Evolutionary conservation across 2,329 filamentous ascomycete species (phyloP).

Genomic region (Boeremia lycopersici): DNA sequence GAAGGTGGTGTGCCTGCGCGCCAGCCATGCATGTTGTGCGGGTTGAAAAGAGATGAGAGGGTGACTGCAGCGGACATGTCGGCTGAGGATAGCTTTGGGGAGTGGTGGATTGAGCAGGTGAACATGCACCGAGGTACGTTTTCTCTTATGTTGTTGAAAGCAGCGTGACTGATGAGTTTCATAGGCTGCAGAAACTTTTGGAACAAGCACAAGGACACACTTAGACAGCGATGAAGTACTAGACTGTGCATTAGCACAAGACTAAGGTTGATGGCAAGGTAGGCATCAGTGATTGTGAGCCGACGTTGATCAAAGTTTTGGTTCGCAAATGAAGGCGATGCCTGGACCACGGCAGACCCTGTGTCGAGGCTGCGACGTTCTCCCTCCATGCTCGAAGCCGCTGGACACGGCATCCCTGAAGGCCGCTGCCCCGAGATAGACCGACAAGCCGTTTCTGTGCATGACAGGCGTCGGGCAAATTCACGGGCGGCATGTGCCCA

Average conservation of each 20-base stretch:
- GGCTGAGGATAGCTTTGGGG: slow-evolving; percentile 89
- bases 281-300: background rate
- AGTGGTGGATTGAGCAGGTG: slow-evolving; percentile 86
- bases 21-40: slow-evolving; percentile 83
- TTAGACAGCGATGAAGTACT: slow-evolving; percentile 68
- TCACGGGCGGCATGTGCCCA: slow-evolving; percentile 15
- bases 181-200: slow-evolving; percentile 82
- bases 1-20: slow-evolving; percentile 75
- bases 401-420: slow-evolving; percentile 1
- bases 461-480: slow-evolving; percentile 12
- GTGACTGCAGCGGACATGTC: slow-evolving; percentile 75
- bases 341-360: background rate
- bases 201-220: slow-evolving; percentile 72
- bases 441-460: slow-evolving; percentile 4
- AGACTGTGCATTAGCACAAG: background rate
- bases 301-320: too few species aligned
- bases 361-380: background rate
- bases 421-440: slow-evolving; percentile 1
- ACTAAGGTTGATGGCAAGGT: background rate
- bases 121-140: slow-evolving; percentile 68
- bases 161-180: background rate
- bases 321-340: slow-evolving; percentile 1
- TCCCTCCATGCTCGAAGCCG: background rate
- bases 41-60: slow-evolving; percentile 85
- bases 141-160: background rate